Percentiles rank a stretch among this genome's conserved stretches.
Evolutionary conservation across 2,329 filamentous ascomycete genomes (phyloP).

Genomic region (Venturia aucupariae): DNA sequence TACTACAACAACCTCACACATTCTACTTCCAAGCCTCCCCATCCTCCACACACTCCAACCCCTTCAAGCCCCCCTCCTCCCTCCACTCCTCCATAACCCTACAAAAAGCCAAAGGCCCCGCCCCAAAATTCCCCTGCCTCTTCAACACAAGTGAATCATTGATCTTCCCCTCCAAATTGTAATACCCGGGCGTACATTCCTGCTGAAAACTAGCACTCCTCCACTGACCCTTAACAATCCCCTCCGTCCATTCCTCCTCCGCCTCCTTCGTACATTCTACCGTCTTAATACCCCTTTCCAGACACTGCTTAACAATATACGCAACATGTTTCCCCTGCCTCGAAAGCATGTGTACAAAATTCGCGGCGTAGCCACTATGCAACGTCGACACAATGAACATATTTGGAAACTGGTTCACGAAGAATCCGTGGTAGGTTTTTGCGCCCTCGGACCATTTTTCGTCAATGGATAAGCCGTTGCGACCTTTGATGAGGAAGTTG

Average conservation of each 20-base stretch:
- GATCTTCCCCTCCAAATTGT: conserved; percentile 37
- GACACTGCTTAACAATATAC: background rate
- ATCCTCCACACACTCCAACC: conserved; percentile 20
- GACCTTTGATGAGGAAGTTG: conserved; percentile 35
- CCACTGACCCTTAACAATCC: conserved; percentile 11
- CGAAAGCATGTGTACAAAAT: conserved; percentile 11
- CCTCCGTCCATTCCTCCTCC: conserved; percentile 11
- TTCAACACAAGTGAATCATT: conserved; percentile 14
- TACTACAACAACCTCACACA: background rate
- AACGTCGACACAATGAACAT: conserved; percentile 11
- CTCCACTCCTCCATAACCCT: conserved; percentile 27
- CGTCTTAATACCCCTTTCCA: background rate
- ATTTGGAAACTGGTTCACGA: conserved; percentile 10
- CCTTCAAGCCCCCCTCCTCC: conserved; percentile 22
- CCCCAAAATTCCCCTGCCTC: conserved; percentile 23
- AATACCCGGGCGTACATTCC: conserved; percentile 45
- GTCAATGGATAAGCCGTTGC: conserved; percentile 35
- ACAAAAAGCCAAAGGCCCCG: conserved; percentile 25
- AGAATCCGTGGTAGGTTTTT: conserved; percentile 43
- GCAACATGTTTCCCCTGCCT: conserved; percentile 8
- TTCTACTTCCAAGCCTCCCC: background rate
- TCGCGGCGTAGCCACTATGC: conserved; percentile 4
- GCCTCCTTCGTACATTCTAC: conserved; percentile 10
- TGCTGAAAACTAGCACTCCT: too few species aligned
- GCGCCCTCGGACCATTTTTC: conserved; percentile 39